A percentile compares a stretch with the other conserved stretches of the same genome.
phyloP scores from a whole-genome alignment of 2,329 filamentous ascomycete species.

The Fusarium nisikadoi region DNA sequence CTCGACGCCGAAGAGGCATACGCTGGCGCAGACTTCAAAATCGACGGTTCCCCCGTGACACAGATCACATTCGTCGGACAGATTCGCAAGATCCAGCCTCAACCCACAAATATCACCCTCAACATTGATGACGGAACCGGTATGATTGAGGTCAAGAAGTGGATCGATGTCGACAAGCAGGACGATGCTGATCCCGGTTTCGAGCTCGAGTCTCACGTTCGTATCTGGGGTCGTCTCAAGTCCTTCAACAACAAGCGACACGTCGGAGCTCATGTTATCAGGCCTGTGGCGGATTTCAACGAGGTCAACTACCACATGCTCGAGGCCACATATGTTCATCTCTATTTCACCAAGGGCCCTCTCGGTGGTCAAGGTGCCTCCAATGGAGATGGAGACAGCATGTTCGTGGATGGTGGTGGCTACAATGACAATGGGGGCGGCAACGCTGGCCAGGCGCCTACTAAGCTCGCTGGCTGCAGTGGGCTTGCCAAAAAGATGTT shows the following conservation, averaged over 20 bases:
- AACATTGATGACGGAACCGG: constrained; percentile 95
- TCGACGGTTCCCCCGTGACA: constrained; percentile 80
- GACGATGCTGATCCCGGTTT: constrained; percentile 64
- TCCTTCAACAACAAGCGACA: constrained; percentile 85
- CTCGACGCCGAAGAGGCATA: constrained; percentile 82
- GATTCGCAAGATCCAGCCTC: constrained; percentile 85
- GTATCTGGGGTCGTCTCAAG: constrained; percentile 87
- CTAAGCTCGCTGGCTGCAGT: constrained; percentile 61
- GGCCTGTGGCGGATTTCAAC: constrained; percentile 85
- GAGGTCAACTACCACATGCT: constrained; percentile 93
- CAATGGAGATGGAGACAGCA: constrained; percentile 58
- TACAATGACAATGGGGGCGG: constrained; percentile 52
- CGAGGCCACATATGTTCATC: constrained; percentile 88
- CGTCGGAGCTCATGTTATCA: constrained; percentile 82
- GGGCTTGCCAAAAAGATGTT: constrained; percentile 75
- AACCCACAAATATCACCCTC: constrained; percentile 92
- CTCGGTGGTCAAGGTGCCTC: constrained; percentile 55
- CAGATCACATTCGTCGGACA: constrained; percentile 87
- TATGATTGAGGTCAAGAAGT: constrained; percentile 89
- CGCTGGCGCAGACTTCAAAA: constrained; percentile 78
- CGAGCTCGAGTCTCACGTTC: constrained; percentile 80
- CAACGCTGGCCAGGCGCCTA: constrained; percentile 51
- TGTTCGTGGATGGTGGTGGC: constrained; percentile 66
- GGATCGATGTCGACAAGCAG: constrained; percentile 74
- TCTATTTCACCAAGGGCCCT: constrained; percentile 81